Evolutionary conservation across 1,139 yeast species (phyloP), one percentile per base, ranked within the genome.

Genomic region (Geotrichum macrosporum): DNA sequence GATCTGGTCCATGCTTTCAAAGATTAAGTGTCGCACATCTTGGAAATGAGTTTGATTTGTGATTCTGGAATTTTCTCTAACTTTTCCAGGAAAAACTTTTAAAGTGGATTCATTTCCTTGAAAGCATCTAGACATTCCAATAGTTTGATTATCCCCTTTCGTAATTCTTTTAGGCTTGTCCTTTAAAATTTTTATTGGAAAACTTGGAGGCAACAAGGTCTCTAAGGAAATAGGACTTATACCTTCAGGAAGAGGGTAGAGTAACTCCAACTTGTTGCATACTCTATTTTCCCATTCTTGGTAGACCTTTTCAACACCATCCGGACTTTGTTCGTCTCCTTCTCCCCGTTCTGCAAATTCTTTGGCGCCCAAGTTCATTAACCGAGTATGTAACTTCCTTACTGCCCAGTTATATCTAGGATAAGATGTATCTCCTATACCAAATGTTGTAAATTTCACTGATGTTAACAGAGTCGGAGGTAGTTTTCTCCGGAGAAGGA

Each of bases 351-450:
- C 74, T 45, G 82, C 73, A 15, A 87, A 66, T 57, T 84, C 94
- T 0, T 56, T 55, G 4, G 94, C 95, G 0, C 98, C 98, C 18
- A 94, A 69, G 65, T 89, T 96, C 22, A 71, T 58, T 34, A 92
- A 62, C 50, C 99, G 72, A 9, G 80, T 74, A 59, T 89, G 95
- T 15, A 94, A 64, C 61, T 92, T 89, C 52, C 82, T 76, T 31
- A 84, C 77, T 10, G 96, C 96, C 73, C 81, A 81, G 65, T 92
- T 92, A 67, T 57, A 89, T 56, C 82, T 77, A 3, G 94, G 84
- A 61, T 92, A 92, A 1, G 95, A 83, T 0, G 96, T 82, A 62
- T 92, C 97, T n/a, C 99, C 99, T 2, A 94, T 68, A 0, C 98
- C 99, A 61, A 92, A 81, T 2, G 88, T 75, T 3, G 92, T 77